Base-by-base conservation (phyloP, 805 yeast species). In the Starmerella ratchasimensis region DNA sequence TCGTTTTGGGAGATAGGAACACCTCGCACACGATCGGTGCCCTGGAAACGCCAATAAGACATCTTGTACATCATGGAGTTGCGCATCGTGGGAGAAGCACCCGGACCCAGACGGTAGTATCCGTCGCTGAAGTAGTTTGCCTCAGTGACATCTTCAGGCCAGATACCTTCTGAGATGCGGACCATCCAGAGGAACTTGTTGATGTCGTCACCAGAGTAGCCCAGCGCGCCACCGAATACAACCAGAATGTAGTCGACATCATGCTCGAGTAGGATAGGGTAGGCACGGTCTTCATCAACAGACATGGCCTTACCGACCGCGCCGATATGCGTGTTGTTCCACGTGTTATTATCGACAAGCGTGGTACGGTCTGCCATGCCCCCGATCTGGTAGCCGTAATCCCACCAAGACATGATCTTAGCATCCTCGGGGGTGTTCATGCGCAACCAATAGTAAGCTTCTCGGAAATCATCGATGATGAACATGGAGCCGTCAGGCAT, bases 331-430 rank as follows among this genome's bases (percentile, higher is more conserved):
- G 98, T 90, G 66, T 90, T 90, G 60, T 90, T 90, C 98, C 99
- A 90, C 9, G 99, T 90, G 64, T 90, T 90, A 71, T 90, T 90
- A 61, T 90, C 99, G 28, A 93, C 99, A 50, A 90, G 68, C 5
- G 99, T 90, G 47, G 97, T 88, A 56, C 99, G 74, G 62, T 90
- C 98, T 32, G 98, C 98, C 97, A 90, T 90, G 46, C 99, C 99
- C 52, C 98, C 98, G 54, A 90, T 90, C 66, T 90, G 99, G 62
- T 90, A 90, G 38, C 99, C 99, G 56, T 93, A 93, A 66, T 93
- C 98, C 99, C 99, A 90, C 98, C 99, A 90, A 9, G 96, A 78
- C 79, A 93, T 83, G 44, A 90, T 80, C 60, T 81, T 86, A 25
- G 96, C 80, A 57, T 90, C 97, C 58, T 90, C 95, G 3, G 80